Conservation (phyloP, 495 filamentous ascomycete genomes). For the Amphirosellinia nigrospora region DNA sequence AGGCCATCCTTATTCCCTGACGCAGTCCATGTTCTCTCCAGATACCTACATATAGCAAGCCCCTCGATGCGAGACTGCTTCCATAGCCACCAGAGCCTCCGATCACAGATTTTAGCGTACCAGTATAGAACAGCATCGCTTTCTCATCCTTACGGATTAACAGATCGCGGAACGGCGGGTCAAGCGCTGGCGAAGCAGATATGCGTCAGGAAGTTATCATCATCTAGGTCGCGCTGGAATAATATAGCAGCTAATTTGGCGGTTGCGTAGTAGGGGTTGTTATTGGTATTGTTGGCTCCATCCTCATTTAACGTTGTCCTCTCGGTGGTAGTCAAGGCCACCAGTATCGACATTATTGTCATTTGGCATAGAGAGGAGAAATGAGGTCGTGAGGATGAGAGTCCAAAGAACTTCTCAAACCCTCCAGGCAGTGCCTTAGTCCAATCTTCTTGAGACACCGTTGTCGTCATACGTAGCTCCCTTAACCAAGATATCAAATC, state of each 20-base stretch:
- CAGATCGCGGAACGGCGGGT: constrained; percentile 37
- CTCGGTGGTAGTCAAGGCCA: not conserved
- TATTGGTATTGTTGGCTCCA: not conserved
- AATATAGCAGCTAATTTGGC: constrained; percentile 29
- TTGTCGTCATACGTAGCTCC: not conserved
- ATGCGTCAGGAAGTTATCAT: constrained; percentile 40
- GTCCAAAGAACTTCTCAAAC: constrained; percentile 10
- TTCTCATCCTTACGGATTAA: constrained; percentile 46
- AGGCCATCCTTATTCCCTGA: constrained; percentile 6
- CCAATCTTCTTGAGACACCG: not conserved
- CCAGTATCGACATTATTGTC: not conserved
- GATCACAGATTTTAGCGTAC: constrained; percentile 46
- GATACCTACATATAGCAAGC: constrained; percentile 41
- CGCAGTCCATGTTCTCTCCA: constrained; percentile 29
- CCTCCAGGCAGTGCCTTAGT: not conserved
- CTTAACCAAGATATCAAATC: not conserved
- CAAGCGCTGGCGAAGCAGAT: constrained; percentile 42
- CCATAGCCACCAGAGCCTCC: constrained; percentile 47
- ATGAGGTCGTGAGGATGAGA: not conserved
- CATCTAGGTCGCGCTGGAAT: constrained; percentile 34
- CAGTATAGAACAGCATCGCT: constrained; percentile 50
- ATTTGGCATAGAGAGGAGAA: not conserved
- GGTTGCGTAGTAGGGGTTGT: constrained; percentile 23
- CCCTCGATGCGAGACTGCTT: constrained; percentile 46
- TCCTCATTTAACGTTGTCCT: not conserved